A percentile compares a stretch with the other conserved stretches of the same genome.
Evolutionary conservation across 1,284 basidiomycete genomes (phyloP).

Genomic region (Fomitopsis palustris): DNA sequence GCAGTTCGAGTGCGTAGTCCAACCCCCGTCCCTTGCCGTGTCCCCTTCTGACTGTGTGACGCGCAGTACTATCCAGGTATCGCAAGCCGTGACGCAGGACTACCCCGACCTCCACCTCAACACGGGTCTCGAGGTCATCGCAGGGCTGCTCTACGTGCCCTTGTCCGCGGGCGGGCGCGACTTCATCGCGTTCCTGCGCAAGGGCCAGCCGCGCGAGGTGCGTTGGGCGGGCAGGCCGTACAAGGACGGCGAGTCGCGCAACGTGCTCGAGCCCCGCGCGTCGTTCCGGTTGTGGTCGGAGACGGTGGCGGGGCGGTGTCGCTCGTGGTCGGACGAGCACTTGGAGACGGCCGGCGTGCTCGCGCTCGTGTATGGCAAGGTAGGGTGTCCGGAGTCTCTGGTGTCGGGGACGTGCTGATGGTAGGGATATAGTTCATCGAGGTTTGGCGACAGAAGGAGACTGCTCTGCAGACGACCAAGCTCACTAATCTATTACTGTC

Average conservation of each 20-base stretch:
- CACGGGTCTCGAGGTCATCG: conserved; percentile 68
- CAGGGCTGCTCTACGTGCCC: conserved; percentile 80
- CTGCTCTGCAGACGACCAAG: conserved; percentile 72
- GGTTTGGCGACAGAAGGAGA: conserved; percentile 87
- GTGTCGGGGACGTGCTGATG: background rate
- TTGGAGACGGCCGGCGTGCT: conserved; percentile 84
- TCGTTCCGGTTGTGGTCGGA: conserved; percentile 87
- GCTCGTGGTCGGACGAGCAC: conserved; percentile 85
- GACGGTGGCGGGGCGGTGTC: conserved; percentile 68
- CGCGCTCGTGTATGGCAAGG: conserved; percentile 82
- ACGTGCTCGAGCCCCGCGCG: conserved; percentile 66
- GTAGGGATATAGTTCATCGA: conserved; percentile 63
- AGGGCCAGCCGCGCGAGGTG: conserved; percentile 70
- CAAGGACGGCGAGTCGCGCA: conserved; percentile 38
- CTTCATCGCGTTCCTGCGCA: conserved; percentile 82
- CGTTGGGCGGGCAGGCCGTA: conserved; percentile 81
- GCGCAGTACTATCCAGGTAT: conserved; percentile 54
- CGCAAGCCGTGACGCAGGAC: conserved; percentile 68
- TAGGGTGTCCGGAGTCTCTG: conserved; percentile 15
- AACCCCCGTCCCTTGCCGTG: background rate
- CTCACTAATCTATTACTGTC: conserved; percentile 78
- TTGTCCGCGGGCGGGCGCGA: conserved; percentile 69
- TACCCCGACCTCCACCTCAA: conserved; percentile 76
- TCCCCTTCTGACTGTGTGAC: background rate
- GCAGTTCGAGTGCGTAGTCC: conserved; percentile 56